Conservation (phyloP, 2,329 filamentous ascomycete species). For the Phialophora macrospora region DNA sequence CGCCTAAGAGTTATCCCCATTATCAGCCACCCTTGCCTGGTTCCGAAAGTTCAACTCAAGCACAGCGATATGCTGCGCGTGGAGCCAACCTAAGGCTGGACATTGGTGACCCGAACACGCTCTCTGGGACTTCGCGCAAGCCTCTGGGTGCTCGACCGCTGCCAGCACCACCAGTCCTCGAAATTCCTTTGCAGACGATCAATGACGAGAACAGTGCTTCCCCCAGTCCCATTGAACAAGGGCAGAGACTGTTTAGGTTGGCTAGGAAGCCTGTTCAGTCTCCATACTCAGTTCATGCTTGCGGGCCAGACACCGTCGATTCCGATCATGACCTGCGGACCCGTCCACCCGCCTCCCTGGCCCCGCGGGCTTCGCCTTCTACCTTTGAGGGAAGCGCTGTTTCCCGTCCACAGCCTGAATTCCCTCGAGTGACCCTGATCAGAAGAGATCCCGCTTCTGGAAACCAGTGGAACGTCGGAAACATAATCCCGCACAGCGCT, state of each 20-base stretch:
- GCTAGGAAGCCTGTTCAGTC: constrained; percentile 29
- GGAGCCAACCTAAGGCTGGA: constrained; percentile 31
- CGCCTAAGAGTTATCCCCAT: constrained; percentile 36
- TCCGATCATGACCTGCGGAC: neutral
- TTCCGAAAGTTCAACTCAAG: constrained; percentile 28
- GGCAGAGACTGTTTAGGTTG: constrained; percentile 16
- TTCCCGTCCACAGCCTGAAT: neutral
- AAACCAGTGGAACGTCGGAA: constrained; percentile 76
- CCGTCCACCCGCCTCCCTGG: neutral
- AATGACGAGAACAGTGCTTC: constrained; percentile 2
- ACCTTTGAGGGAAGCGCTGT: neutral
- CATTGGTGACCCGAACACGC: constrained; percentile 13
- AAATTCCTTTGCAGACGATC: constrained; percentile 3
- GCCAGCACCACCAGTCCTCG: constrained; percentile 4
- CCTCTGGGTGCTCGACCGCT: constrained; percentile 35
- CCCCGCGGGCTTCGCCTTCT: neutral
- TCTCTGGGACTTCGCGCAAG: constrained; percentile 18
- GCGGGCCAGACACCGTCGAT: neutral
- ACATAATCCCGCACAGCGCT: constrained; percentile 54
- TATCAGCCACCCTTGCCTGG: constrained; percentile 29
- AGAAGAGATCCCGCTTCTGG: constrained; percentile 72
- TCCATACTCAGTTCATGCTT: neutral
- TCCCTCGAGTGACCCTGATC: constrained; percentile 62
- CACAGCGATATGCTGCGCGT: constrained; percentile 30
- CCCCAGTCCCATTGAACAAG: constrained; percentile 14